Percentiles rank a stretch among this genome's conserved stretches.
Conservation (phyloP, 352 stramenopile species). For the Pythium rishiriense region DNA sequence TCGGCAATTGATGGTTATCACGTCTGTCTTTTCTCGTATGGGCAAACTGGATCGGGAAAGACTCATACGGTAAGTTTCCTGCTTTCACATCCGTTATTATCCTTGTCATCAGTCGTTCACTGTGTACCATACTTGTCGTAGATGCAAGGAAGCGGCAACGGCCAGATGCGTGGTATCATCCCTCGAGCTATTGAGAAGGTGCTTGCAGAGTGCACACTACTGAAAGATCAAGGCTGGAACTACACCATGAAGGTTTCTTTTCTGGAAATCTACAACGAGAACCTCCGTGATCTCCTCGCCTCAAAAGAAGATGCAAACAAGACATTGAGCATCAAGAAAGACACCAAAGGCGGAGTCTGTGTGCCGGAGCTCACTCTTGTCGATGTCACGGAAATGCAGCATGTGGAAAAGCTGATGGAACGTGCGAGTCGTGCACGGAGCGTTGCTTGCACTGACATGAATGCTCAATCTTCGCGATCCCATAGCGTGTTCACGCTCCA, state of each 20-base stretch:
- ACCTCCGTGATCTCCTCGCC: constrained; percentile 95
- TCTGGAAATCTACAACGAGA: constrained; percentile 99
- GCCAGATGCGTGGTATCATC: constrained; percentile 97
- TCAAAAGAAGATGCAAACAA: constrained; percentile 52
- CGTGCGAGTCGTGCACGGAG: constrained; percentile 61
- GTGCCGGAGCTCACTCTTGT: constrained; percentile 66
- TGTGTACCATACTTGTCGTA: constrained; percentile 21
- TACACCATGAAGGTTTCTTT: constrained; percentile 97
- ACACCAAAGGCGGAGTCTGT: constrained; percentile 58
- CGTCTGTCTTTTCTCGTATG: constrained; percentile 96
- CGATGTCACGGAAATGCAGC: constrained; percentile 48
- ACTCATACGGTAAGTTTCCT: constrained; percentile 80
- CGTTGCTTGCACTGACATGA: constrained; percentile 95
- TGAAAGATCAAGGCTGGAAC: constrained; percentile 88
- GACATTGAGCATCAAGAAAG: constrained; percentile 73
- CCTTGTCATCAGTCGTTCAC: neutral
- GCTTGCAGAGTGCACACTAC: constrained; percentile 51
- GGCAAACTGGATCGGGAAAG: constrained; percentile 93
- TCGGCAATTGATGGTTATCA: constrained; percentile 97
- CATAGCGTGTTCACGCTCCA: constrained; percentile 85
- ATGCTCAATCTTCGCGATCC: constrained; percentile 74
- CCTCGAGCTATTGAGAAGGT: constrained; percentile 97
- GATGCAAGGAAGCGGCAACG: constrained; percentile 97
- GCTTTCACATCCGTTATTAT: neutral
- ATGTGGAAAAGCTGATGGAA: constrained; percentile 83